Base-by-base conservation (phyloP, 2,329 filamentous ascomycete genomes). In the Xylariaceae sp. region DNA sequence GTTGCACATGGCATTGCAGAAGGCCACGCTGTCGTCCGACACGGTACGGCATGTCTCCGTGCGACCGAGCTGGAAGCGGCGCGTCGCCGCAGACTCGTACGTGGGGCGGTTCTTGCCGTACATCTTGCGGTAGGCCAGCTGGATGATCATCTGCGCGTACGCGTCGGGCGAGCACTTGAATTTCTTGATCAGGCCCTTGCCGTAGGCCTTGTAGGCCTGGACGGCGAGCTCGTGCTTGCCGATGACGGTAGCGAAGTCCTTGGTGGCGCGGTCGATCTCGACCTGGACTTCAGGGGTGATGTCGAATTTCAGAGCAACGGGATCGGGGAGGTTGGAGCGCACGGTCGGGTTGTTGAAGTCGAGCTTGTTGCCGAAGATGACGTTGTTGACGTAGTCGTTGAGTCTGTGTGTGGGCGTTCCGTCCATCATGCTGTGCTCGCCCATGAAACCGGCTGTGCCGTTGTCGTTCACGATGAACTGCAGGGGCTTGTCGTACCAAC, bases 381-480 rank as follows among this genome's bases (percentile, higher is more conserved):
- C 83, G 73, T 89, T 86, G 78, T 93, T 95, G 72, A 95, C 83
- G 72, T 92, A 94, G 81, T 99, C 94, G 75, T 97, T 99, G 13
- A 99, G 83, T 50, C 95, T 88, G 77, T 97, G 94, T 2, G 95
- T 99, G 1, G 95, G 92, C 5, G 94, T 99, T 65, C 95, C 94
- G 73, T 99, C 94, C 95, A 99, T 99, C 94, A 99, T 97, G 70
- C 90, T 95, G 82, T 99, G 94, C 78, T 99, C 94, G 71, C 94
- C 94, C 82, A 92, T 93, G 82, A 99, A 99, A 62, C 94, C 94
- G 1, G 94, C 89, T 6, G 94, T 96, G 68, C 94, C 94, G 74
- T 99, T 99, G 74, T 99, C 92, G 76, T 96, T 97, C 78, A 99
- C 75, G 73, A 99, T 96, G 78, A 99, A 97, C 77, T 99, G 93